A percentile compares a stretch with the other conserved stretches of the same genome.
These are phyloP conservation scores for Theileria parva DNA, from an alignment of 169 alveolate genomes.

Conservation along the genomic window DNA sequence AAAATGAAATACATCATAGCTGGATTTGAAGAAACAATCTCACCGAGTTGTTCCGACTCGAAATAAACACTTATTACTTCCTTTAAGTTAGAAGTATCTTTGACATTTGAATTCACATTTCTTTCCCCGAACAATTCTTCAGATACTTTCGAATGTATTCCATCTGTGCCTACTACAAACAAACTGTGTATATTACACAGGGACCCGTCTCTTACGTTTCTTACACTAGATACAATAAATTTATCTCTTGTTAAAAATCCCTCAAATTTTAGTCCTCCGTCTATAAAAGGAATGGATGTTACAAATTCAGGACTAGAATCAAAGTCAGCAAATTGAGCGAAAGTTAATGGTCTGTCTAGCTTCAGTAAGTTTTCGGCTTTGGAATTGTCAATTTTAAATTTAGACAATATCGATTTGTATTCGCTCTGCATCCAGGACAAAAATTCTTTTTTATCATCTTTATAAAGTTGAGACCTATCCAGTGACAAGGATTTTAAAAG, in stretches of 20 bases:
- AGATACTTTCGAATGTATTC: constrained; percentile 73
- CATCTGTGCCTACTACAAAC: constrained; percentile 68
- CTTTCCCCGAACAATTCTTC: constrained; percentile 60
- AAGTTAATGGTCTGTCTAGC: constrained; percentile 28
- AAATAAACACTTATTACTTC: constrained; percentile 87
- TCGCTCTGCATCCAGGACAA: constrained; percentile 46
- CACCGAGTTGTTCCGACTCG: constrained; percentile 74
- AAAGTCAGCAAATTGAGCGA: background rate
- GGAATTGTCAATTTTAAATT: constrained; percentile 17
- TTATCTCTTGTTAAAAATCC: constrained; percentile 27
- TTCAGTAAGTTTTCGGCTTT: constrained; percentile 21
- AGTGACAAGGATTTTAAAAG: constrained; percentile 63
- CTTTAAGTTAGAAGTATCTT: constrained; percentile 66
- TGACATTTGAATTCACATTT: constrained; percentile 32
- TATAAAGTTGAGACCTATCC: constrained; percentile 52
- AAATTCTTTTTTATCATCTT: constrained; percentile 27
- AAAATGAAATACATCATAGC: constrained; percentile 87
- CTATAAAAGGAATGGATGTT: constrained; percentile 40
- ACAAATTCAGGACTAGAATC: background rate
- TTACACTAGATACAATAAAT: constrained; percentile 42
- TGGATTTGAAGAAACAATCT: constrained; percentile 68
- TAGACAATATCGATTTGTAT: constrained; percentile 54
- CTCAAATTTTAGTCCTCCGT: constrained; percentile 57
- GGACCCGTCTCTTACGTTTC: constrained; percentile 22
- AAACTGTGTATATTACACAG: constrained; percentile 36